Evolutionary conservation across 345 rosid genomes (phyloP).

Genomic region (Lepidium sativum): DNA sequence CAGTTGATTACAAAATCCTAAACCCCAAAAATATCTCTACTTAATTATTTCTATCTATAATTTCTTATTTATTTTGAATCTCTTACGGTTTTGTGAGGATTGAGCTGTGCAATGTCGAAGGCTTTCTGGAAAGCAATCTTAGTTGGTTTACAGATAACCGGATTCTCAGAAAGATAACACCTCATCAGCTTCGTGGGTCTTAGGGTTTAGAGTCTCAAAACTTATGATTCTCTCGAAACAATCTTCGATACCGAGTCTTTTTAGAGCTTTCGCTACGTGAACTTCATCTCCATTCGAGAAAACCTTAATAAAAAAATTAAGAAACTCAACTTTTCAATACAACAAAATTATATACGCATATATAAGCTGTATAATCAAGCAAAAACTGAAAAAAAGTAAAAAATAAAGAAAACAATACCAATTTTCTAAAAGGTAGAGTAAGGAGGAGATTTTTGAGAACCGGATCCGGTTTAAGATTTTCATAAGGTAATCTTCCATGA

Average conservation of each 20-base stretch:
- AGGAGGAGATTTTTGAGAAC: slow-evolving; percentile 59
- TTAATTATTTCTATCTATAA: too few relatives aligned
- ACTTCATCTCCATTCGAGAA: slow-evolving; percentile 81
- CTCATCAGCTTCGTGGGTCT: slow-evolving; percentile 24
- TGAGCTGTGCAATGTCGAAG: slow-evolving; percentile 47
- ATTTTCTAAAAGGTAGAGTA: slow-evolving; percentile 58
- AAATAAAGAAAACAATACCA: slow-evolving; percentile 33
- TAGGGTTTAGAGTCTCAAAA: slow-evolving; percentile 79
- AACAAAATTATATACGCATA: too few relatives aligned
- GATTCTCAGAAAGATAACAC: slow-evolving; percentile 39
- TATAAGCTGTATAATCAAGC: too few relatives aligned
- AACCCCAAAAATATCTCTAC: not conserved
- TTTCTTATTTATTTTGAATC: not conserved
- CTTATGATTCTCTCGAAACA: slow-evolving; percentile 89
- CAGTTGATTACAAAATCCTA: not conserved
- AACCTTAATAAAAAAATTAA: slow-evolving; percentile 32
- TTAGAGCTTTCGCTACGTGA: slow-evolving; percentile 58
- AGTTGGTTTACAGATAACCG: slow-evolving; percentile 74
- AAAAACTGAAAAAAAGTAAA: not conserved
- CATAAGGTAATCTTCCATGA: slow-evolving; percentile 78
- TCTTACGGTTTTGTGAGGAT: slow-evolving; percentile 68
- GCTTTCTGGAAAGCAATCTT: slow-evolving; percentile 56
- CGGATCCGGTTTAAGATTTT: slow-evolving; percentile 72
- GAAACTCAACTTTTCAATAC: not conserved
- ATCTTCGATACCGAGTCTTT: slow-evolving; percentile 71